Conservation (phyloP, 2,329 filamentous ascomycete genomes). For the Alternaria hordeiaustralica region DNA sequence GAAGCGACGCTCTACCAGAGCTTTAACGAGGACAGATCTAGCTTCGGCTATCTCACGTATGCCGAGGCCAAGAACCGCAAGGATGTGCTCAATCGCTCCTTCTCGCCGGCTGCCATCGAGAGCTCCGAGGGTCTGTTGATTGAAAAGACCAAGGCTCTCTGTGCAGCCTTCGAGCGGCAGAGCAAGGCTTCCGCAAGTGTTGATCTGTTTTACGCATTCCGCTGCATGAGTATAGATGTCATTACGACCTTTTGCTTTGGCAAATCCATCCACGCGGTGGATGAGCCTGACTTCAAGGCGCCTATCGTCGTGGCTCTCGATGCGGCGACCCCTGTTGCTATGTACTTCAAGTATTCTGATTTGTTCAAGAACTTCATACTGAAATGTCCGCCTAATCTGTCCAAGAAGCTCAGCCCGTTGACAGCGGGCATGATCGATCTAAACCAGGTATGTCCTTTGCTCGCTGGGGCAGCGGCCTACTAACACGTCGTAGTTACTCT, state of each 20-base stretch:
- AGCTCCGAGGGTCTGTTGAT: slow-evolving; percentile 47
- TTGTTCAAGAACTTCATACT: slow-evolving; percentile 47
- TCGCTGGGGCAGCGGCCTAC: neutral
- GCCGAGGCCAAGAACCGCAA: slow-evolving; percentile 51
- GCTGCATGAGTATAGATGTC: slow-evolving; percentile 30
- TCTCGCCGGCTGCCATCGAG: slow-evolving; percentile 50
- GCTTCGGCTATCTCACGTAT: slow-evolving; percentile 52
- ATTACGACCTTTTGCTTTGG: slow-evolving; percentile 52
- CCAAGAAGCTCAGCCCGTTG: slow-evolving; percentile 45
- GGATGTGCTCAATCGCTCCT: slow-evolving; percentile 51
- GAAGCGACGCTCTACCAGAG: slow-evolving; percentile 48
- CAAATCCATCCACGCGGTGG: slow-evolving; percentile 48
- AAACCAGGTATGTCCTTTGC: slow-evolving; percentile 29
- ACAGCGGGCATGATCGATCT: slow-evolving; percentile 49
- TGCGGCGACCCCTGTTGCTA: slow-evolving; percentile 41
- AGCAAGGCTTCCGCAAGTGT: slow-evolving; percentile 22
- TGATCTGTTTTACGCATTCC: slow-evolving; percentile 37
- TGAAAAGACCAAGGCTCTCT: slow-evolving; percentile 46
- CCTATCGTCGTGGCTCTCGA: slow-evolving; percentile 54
- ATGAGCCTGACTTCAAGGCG: slow-evolving; percentile 49
- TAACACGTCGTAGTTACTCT: slow-evolving; percentile 30
- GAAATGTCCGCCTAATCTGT: slow-evolving; percentile 46
- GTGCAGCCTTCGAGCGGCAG: slow-evolving; percentile 35
- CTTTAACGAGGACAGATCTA: slow-evolving; percentile 53
- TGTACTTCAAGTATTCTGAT: slow-evolving; percentile 52